Percentiles rank a stretch among this genome's conserved stretches.
Conservation (phyloP, 495 filamentous ascomycete genomes). For the Schizothecium vesticola region DNA sequence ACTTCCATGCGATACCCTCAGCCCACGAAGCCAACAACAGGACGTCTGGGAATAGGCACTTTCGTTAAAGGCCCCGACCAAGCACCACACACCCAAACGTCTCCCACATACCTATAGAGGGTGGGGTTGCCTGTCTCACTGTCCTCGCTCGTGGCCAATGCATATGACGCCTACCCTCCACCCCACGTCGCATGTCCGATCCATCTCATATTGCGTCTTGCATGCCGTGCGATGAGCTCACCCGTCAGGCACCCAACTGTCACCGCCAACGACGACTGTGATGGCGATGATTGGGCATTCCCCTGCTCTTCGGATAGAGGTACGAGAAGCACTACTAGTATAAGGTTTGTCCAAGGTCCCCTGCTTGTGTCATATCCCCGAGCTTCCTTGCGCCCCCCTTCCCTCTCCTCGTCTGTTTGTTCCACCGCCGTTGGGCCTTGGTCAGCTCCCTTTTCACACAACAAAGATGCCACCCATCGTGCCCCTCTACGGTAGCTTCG, state of each 20-base stretch:
- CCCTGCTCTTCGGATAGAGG: background rate
- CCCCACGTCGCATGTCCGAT: conserved; percentile 2
- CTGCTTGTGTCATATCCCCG: background rate
- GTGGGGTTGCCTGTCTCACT: conserved; percentile 5
- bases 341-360: conserved; percentile 7
- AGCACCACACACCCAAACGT: background rate
- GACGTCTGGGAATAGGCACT: background rate
- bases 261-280: background rate
- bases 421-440: background rate
- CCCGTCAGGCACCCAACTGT: background rate
- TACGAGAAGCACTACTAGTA: background rate
- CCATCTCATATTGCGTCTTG: conserved; percentile 20
- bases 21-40: background rate
- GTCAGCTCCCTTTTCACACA: background rate
- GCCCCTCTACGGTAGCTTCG: conserved; percentile 16
- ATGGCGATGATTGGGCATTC: conserved; percentile 3
- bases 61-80: background rate
- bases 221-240: conserved; percentile 13
- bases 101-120: background rate
- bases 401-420: background rate
- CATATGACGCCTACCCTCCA: conserved; percentile 12
- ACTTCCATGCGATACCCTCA: background rate
- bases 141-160: conserved; percentile 6
- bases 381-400: background rate
- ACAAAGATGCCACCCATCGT: conserved; percentile 13